These are phyloP conservation scores for Xylaria sp. DNA, from an alignment of 2,329 filamentous ascomycete species.

Conservation along the genomic window DNA sequence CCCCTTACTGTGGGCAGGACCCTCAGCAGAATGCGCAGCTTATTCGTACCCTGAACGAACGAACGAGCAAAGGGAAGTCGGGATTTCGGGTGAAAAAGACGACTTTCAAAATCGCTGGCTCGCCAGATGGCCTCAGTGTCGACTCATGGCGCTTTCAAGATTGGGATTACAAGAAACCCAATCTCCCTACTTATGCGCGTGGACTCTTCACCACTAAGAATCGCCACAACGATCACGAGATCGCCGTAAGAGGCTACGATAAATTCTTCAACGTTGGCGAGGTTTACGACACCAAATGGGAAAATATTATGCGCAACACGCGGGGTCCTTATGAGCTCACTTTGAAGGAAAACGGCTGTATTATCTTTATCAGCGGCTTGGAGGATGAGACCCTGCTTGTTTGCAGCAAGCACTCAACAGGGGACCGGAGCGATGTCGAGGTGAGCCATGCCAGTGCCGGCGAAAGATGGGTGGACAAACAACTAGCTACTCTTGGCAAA, in stretches of 20 bases:
- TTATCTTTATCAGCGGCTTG: conserved; percentile 93
- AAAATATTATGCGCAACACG: conserved; percentile 75
- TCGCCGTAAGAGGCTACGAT: conserved; percentile 90
- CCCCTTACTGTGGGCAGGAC: conserved; percentile 74
- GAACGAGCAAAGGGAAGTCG: conserved; percentile 61
- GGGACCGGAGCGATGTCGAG: conserved; percentile 71
- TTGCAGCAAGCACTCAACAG: conserved; percentile 99
- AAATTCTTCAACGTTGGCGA: conserved; percentile 98
- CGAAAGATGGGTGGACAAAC: conserved; percentile 79
- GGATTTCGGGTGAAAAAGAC: conserved; percentile 79
- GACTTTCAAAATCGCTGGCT: conserved; percentile 71
- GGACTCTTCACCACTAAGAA: conserved; percentile 88
- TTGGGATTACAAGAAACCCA: conserved; percentile 89
- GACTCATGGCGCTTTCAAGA: conserved; percentile 94
- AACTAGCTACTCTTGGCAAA: conserved; percentile 78
- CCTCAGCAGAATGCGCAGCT: conserved; percentile 69
- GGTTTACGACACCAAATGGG: conserved; percentile 81
- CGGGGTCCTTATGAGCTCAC: conserved; percentile 92
- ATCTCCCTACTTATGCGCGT: conserved; percentile 89
- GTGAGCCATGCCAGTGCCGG: conserved; percentile 85
- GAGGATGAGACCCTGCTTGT: conserved; percentile 89
- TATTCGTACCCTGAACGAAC: conserved; percentile 65
- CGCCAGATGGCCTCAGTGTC: conserved; percentile 69
- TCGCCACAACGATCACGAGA: conserved; percentile 70
- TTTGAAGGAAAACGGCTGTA: conserved; percentile 99